Conservation (phyloP, 768 basidiomycete species). For the Boletus coccyginus region DNA sequence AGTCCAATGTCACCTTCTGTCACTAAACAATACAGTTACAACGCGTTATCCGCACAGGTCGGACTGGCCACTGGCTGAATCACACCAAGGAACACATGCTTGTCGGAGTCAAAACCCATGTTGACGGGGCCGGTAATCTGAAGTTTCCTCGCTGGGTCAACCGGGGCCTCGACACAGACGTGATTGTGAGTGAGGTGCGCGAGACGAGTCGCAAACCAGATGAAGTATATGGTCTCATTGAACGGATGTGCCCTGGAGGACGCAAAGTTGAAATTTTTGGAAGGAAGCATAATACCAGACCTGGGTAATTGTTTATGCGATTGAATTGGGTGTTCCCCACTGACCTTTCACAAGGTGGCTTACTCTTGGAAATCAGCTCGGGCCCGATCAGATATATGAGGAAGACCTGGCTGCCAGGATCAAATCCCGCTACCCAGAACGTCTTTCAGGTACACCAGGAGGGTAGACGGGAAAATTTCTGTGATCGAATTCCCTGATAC, state of each 20-base stretch:
- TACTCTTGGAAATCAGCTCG: slow-evolving; percentile 90
- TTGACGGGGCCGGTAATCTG: slow-evolving; percentile 58
- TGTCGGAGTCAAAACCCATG: slow-evolving; percentile 86
- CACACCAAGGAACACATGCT: slow-evolving; percentile 98
- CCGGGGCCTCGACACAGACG: slow-evolving; percentile 90
- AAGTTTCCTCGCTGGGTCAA: slow-evolving; percentile 83
- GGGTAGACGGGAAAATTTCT: neutral
- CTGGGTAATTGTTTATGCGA: slow-evolving; percentile 56
- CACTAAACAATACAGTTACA: slow-evolving; percentile 56
- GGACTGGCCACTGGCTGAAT: slow-evolving; percentile 98
- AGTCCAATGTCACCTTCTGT: neutral
- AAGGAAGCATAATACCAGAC: slow-evolving; percentile 87
- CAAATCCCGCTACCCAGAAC: slow-evolving; percentile 54
- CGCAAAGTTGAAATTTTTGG: slow-evolving; percentile 94
- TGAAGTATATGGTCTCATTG: slow-evolving; percentile 93
- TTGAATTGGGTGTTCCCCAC: slow-evolving; percentile 2
- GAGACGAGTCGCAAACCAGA: slow-evolving; percentile 98
- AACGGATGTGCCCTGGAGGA: slow-evolving; percentile 88
- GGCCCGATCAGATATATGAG: slow-evolving; percentile 79
- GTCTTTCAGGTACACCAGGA: slow-evolving; percentile 15
- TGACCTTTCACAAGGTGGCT: slow-evolving; percentile 53
- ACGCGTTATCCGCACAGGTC: slow-evolving; percentile 92
- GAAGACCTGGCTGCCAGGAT: slow-evolving; percentile 74
- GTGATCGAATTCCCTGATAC: neutral
- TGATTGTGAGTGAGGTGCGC: slow-evolving; percentile 93